Percentiles rank a stretch among this genome's conserved stretches.
Conservation (phyloP, 306 rosid species). For the Cucurbita pepo region DNA sequence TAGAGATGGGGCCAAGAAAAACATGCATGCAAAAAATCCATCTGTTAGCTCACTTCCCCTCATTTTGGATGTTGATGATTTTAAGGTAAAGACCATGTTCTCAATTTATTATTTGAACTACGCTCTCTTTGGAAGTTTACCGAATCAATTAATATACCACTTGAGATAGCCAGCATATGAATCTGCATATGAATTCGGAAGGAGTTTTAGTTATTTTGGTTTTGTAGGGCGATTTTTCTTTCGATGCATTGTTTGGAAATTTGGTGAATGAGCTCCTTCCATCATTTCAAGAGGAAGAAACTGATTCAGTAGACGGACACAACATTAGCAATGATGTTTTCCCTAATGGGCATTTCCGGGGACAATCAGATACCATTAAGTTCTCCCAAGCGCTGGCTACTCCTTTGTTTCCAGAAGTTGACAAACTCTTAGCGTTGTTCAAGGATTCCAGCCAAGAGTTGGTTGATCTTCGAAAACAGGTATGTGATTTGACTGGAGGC, state of each 20-base stretch:
- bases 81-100: conserved; percentile 42
- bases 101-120: not conserved
- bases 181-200: not conserved
- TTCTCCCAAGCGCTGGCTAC: conserved; percentile 32
- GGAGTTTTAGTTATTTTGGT: not conserved
- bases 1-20: conserved; percentile 27
- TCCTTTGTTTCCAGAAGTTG: conserved; percentile 84
- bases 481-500: conserved; percentile 6
- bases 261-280: conserved; percentile 87
- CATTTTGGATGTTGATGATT: conserved; percentile 77
- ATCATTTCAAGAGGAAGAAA: conserved; percentile 57
- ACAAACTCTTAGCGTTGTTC: conserved; percentile 65
- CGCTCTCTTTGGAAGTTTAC: not conserved
- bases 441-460: conserved; percentile 85
- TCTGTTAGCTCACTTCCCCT: conserved; percentile 54
- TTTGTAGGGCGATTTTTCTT: conserved; percentile 80
- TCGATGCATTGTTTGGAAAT: conserved; percentile 85
- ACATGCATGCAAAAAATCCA: conserved; percentile 22
- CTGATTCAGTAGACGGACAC: conserved; percentile 48
- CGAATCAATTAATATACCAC: not conserved
- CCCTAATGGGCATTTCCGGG: conserved; percentile 50
- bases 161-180: not conserved
- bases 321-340: conserved; percentile 27
- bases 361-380: conserved; percentile 33
- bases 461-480: conserved; percentile 91